Percentiles rank a stretch among this genome's conserved stretches.
Evolutionary conservation across 2,329 filamentous ascomycete genomes (phyloP).

Genomic region (Tolypocladium pustulatum): DNA sequence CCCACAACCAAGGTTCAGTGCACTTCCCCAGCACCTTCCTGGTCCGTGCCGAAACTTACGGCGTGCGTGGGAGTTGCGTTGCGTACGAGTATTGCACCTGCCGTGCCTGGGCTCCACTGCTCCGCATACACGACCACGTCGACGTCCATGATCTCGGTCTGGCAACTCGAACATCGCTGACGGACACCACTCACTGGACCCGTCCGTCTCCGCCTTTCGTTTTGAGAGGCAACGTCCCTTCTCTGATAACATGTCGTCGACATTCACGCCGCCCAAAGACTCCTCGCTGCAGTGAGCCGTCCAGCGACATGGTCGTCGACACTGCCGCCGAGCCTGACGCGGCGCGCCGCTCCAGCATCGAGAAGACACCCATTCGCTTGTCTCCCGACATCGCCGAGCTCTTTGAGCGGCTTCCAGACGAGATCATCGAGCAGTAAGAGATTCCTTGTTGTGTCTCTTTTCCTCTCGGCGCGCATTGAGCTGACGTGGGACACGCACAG

Average conservation of each 20-base stretch:
- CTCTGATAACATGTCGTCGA: neutral
- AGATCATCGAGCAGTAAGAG: conserved; percentile 59
- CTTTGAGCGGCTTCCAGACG: conserved; percentile 51
- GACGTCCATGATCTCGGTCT: neutral
- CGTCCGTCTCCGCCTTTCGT: neutral
- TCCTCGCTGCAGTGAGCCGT: conserved; percentile 1
- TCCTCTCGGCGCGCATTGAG: neutral
- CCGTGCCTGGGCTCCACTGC: neutral
- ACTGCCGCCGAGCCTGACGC: conserved; percentile 13
- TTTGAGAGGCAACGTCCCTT: neutral
- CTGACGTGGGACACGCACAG: conserved; percentile 22
- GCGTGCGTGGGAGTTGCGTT: too few relatives aligned
- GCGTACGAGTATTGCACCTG: neutral
- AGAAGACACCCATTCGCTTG: conserved; percentile 18
- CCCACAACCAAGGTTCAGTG: too few relatives aligned
- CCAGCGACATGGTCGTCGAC: conserved; percentile 21
- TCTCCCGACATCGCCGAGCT: conserved; percentile 17
- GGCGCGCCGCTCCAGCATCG: conserved; percentile 22
- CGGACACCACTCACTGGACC: neutral
- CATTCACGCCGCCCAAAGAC: neutral
- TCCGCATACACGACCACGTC: neutral
- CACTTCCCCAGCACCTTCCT: too few relatives aligned
- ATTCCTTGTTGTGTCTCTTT: neutral
- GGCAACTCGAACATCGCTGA: neutral
- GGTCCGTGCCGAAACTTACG: too few relatives aligned